Conservation (phyloP, 768 basidiomycete genomes). For the Termitomyces sp. region DNA sequence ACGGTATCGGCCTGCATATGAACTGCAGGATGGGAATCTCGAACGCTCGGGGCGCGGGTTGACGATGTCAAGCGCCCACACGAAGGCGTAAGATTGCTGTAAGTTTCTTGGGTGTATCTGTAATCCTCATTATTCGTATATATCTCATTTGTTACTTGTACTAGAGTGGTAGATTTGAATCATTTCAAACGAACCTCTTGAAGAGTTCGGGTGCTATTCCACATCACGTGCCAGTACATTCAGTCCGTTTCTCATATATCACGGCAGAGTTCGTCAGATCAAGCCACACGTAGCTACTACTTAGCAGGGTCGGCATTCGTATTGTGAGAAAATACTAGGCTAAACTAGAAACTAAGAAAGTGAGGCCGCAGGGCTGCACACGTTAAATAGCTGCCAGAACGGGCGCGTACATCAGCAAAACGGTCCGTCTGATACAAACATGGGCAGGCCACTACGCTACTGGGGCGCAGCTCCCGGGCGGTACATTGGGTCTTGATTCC, state of each 20-base stretch:
- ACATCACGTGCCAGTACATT: too few relatives aligned
- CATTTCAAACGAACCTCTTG: too few relatives aligned
- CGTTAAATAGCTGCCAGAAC: background rate
- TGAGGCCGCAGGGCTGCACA: background rate
- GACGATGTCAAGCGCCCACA: background rate
- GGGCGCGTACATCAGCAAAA: background rate
- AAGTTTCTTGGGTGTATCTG: too few relatives aligned
- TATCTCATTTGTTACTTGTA: background rate
- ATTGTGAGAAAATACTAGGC: background rate
- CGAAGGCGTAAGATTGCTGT: background rate
- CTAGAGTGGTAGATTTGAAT: background rate
- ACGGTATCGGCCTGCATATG: conserved; percentile 77
- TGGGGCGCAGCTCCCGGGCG: background rate
- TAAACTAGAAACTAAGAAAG: background rate
- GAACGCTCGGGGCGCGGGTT: conserved; percentile 68
- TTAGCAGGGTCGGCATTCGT: background rate
- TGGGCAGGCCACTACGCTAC: background rate
- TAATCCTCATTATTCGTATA: too few relatives aligned
- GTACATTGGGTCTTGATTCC: background rate
- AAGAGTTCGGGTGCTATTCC: too few relatives aligned
- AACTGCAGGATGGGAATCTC: conserved; percentile 68
- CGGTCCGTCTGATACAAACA: too few relatives aligned
- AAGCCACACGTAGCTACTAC: too few relatives aligned
- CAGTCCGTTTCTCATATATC: too few relatives aligned
- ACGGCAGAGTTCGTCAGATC: background rate